These are phyloP conservation scores for Berkeleyomyces rouxiae DNA, from an alignment of 2,329 filamentous ascomycete species.

Conservation along the genomic window DNA sequence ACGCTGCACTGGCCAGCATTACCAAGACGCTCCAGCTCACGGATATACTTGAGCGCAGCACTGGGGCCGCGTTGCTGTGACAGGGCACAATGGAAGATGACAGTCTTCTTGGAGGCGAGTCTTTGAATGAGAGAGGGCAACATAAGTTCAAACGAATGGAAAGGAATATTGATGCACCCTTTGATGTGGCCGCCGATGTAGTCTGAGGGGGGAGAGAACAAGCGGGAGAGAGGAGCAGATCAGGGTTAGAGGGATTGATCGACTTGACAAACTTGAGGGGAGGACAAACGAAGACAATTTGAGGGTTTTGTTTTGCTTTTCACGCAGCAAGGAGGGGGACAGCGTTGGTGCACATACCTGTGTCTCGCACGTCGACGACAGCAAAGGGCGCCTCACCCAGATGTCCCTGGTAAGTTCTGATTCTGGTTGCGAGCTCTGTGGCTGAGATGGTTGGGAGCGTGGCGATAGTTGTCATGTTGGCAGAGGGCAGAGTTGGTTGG, in stretches of 20 bases:
- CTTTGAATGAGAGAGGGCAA: slow-evolving; percentile 70
- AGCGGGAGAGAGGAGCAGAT: not conserved
- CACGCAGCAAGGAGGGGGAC: not conserved
- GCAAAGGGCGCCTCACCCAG: slow-evolving; percentile 37
- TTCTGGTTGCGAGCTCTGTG: slow-evolving; percentile 47
- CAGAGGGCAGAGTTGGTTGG: slow-evolving; percentile 1
- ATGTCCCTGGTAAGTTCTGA: slow-evolving; percentile 33
- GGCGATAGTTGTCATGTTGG: slow-evolving; percentile 37
- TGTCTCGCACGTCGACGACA: slow-evolving; percentile 79
- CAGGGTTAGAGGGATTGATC: not conserved
- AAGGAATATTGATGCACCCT: slow-evolving; percentile 60
- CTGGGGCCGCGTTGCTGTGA: slow-evolving; percentile 80
- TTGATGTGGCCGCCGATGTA: slow-evolving; percentile 82
- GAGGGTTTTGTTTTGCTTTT: not conserved
- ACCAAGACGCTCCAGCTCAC: slow-evolving; percentile 19
- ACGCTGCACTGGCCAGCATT: slow-evolving; percentile 46
- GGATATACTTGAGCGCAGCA: slow-evolving; percentile 64
- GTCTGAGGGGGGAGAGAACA: slow-evolving; percentile 36
- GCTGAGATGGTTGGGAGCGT: slow-evolving; percentile 51
- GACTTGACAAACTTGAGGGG: not conserved
- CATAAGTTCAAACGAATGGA: slow-evolving; percentile 51
- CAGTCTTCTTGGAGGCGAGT: slow-evolving; percentile 59
- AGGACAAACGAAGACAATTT: too few relatives aligned
- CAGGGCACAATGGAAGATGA: slow-evolving; percentile 88
- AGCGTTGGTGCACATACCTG: slow-evolving; percentile 32